These are phyloP conservation scores for Lobosporangium transversale DNA, from an alignment of 192 early-diverging fungal species.

Conservation along the genomic window DNA sequence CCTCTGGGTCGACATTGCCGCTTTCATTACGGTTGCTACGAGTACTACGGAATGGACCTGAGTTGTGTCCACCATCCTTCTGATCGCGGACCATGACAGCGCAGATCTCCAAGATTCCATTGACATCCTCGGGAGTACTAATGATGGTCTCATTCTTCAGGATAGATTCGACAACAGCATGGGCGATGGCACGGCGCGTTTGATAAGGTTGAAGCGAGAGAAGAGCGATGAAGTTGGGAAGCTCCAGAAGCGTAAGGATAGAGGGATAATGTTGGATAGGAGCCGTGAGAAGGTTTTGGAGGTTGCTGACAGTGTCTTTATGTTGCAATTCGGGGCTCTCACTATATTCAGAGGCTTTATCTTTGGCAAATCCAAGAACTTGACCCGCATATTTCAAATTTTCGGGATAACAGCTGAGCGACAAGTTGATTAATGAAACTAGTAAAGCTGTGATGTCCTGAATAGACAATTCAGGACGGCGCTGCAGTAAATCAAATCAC, in stretches of 20 bases:
- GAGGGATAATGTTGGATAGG: slow-evolving; percentile 84
- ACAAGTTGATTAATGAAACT: slow-evolving; percentile 88
- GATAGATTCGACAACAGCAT: slow-evolving; percentile 75
- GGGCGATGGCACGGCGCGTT: slow-evolving; percentile 85
- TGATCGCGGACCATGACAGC: slow-evolving; percentile 86
- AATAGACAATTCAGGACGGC: slow-evolving; percentile 90
- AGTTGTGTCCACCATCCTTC: slow-evolving; percentile 68
- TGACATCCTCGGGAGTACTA: slow-evolving; percentile 75
- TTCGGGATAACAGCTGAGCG: slow-evolving; percentile 93
- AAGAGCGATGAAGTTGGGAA: slow-evolving; percentile 85
- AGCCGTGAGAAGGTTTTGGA: slow-evolving; percentile 84
- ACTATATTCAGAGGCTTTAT: slow-evolving; percentile 69
- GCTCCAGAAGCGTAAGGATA: slow-evolving; percentile 71
- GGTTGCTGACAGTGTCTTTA: slow-evolving; percentile 74
- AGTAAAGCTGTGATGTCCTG: slow-evolving; percentile 93
- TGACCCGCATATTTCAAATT: slow-evolving; percentile 88
- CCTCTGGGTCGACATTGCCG: slow-evolving; percentile 79
- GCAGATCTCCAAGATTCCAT: slow-evolving; percentile 82
- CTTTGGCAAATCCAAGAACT: slow-evolving; percentile 91
- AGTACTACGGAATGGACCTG: slow-evolving; percentile 52
- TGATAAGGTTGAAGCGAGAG: slow-evolving; percentile 85
- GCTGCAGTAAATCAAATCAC: slow-evolving; percentile 47
- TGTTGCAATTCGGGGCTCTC: slow-evolving; percentile 76
- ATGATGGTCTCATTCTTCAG: slow-evolving; percentile 77
- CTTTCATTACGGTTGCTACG: slow-evolving; percentile 45